phyloP scores from a whole-genome alignment of 106 monocot genomes.

The Dendrobium catenatum region DNA sequence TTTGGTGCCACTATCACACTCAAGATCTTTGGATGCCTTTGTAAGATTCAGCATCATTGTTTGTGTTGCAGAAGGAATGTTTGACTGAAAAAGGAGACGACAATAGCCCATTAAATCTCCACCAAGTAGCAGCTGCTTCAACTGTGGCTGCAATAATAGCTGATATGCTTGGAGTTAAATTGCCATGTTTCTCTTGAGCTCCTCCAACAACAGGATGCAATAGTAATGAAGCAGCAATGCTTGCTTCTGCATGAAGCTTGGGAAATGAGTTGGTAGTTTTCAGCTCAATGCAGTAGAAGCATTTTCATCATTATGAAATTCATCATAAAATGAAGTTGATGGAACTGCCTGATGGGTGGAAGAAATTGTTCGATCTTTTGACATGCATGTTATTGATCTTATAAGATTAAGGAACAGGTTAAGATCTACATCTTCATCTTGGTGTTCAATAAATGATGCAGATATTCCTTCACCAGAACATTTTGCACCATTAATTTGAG shows the following conservation, averaged over 20 bases:
- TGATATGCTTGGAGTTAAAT: slow-evolving; percentile 21
- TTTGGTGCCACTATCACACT: background rate
- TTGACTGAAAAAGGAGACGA: slow-evolving; percentile 8
- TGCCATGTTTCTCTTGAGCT: background rate
- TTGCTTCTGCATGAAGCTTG: slow-evolving; percentile 44
- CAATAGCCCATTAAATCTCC: slow-evolving; percentile 42
- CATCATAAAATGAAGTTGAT: no score
- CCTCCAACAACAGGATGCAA: slow-evolving; percentile 4
- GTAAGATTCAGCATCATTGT: no score
- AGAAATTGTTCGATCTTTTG: no score
- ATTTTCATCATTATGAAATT: no score
- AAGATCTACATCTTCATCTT: no score
- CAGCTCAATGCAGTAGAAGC: no score
- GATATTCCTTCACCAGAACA: no score
- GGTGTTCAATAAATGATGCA: no score
- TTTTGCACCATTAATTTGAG: no score
- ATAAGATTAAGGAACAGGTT: no score
- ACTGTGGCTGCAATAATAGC: slow-evolving; percentile 59
- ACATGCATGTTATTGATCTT: no score
- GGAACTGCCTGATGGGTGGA: no score
- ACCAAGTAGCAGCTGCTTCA: slow-evolving; percentile 73
- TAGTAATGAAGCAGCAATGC: slow-evolving; percentile 48
- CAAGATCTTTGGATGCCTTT: background rate
- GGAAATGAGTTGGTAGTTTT: background rate
- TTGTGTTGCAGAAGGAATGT: background rate